Percentiles rank a stretch among this genome's conserved stretches.
Evolutionary conservation across 2,329 filamentous ascomycete genomes (phyloP).

Genomic region (Colletotrichum chlorophyti): DNA sequence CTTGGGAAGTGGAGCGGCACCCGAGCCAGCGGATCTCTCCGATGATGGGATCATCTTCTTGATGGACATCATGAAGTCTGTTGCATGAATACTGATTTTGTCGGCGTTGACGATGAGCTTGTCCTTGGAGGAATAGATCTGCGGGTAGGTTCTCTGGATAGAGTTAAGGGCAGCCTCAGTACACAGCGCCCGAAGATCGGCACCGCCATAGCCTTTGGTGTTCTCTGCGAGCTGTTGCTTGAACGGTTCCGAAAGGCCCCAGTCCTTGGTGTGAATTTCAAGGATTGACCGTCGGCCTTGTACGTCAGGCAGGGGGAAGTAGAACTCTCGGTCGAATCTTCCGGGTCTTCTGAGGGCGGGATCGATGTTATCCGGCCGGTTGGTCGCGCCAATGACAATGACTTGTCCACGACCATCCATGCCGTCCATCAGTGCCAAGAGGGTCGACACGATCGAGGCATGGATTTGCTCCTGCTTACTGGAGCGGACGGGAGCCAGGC

Average conservation of each 20-base stretch:
- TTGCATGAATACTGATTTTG: conserved; percentile 85
- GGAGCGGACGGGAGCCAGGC: conserved; percentile 91
- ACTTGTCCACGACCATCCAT: conserved; percentile 99
- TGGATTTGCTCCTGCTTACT: conserved; percentile 99
- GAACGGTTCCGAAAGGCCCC: conserved; percentile 82
- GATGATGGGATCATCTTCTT: conserved; percentile 97
- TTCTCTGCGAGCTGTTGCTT: conserved; percentile 84
- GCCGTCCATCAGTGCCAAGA: conserved; percentile 95
- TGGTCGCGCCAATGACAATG: conserved; percentile 98
- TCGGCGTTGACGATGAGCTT: conserved; percentile 88
- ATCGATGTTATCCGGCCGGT: conserved; percentile 94
- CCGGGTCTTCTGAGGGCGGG: conserved; percentile 93
- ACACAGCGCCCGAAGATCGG: conserved; percentile 90
- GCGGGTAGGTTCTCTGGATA: conserved; percentile 93
- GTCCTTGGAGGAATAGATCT: conserved; percentile 90
- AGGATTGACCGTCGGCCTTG: conserved; percentile 85
- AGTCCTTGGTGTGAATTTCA: conserved; percentile 93
- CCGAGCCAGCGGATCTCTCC: conserved; percentile 85
- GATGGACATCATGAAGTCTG: conserved; percentile 96
- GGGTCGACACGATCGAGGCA: conserved; percentile 92
- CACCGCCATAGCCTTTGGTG: conserved; percentile 96
- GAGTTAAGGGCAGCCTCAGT: conserved; percentile 96
- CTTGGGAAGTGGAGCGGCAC: conserved; percentile 80
- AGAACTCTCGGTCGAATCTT: conserved; percentile 96
- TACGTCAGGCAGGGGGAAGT: conserved; percentile 89